Evolutionary conservation across 768 basidiomycete species (phyloP).

Genomic region (Polyporus arcularius): DNA sequence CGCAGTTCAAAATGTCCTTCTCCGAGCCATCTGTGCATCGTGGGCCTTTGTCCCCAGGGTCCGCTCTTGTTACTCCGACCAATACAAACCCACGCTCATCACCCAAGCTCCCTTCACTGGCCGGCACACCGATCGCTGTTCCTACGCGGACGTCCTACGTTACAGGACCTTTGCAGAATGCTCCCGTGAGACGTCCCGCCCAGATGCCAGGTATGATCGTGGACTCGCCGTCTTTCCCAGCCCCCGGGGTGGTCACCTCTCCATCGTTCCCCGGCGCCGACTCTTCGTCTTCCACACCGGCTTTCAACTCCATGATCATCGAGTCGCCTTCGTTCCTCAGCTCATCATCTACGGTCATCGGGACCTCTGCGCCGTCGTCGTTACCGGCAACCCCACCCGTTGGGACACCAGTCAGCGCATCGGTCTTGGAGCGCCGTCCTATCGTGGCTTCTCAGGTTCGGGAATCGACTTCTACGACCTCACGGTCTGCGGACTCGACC

Average conservation of each 20-base stretch:
- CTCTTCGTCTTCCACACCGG: not conserved
- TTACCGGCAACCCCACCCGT: not conserved
- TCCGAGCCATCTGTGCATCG: slow-evolving; percentile 2
- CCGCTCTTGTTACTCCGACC: slow-evolving; percentile 21
- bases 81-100: slow-evolving; percentile 22
- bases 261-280: slow-evolving; percentile 6
- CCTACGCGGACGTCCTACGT: slow-evolving; percentile 13
- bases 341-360: slow-evolving; percentile 4
- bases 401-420: slow-evolving; percentile 1
- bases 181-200: not conserved
- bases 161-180: not conserved
- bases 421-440: slow-evolving; percentile 19
- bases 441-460: slow-evolving; percentile 21
- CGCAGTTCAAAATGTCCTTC: slow-evolving; percentile 29
- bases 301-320: slow-evolving; percentile 5
- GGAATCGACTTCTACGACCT: slow-evolving; percentile 10
- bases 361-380: slow-evolving; percentile 1
- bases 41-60: slow-evolving; percentile 3
- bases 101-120: slow-evolving; percentile 22
- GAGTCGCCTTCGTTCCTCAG: slow-evolving; percentile 28
- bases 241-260: slow-evolving; percentile 7
- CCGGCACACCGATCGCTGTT: slow-evolving; percentile 15
- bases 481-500: slow-evolving; percentile 1
- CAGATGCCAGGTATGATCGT: slow-evolving; percentile 30
- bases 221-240: slow-evolving; percentile 29